Base-by-base conservation (phyloP, 768 basidiomycete species). In the Termitomyces sp. region DNA sequence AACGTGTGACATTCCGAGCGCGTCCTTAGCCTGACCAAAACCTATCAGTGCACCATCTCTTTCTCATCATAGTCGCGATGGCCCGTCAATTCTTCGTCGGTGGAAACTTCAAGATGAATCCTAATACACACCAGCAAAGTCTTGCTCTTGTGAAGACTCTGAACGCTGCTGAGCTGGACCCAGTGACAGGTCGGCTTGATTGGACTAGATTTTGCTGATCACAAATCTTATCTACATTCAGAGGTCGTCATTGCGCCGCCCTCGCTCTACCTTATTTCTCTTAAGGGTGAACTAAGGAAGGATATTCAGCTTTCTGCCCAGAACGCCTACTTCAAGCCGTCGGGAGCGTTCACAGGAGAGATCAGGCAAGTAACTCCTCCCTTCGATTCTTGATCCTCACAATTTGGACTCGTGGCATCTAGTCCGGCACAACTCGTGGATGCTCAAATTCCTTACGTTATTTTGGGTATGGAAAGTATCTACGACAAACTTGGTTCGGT, bases 81-180 rank as follows among this genome's bases (percentile, higher is more conserved):
- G 58, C 87, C 61, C 92, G 93, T 69, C 78, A 85, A 72, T 96
- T 95, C 79, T 95, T 97, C 70, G 94, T 92, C 66, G 96, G 96
- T 62, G 93, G 95, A 32, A 98, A 98, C 83, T 98, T 96, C 85
- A 99, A 98, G 81, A 88, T 98, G 88, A 96, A 98, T 79, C 91
- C 91, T 30, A 77, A 78, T 58, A 82, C 86, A 37, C 78, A 78
- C 62, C 79, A 80, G 62, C 80, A 85, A 64, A 88, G 89, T 72
- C 76, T 76, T 62, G 74, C 77, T 44, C 82, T 99, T 67, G 74
- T 92, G 65, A 73, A 83, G 52, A 69, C 78, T 49, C 76, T 99
- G 54, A 97, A 97, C 77, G 74, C 84, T 4, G 93, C 93, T 53
- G 77, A 84, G 51, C 75, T 98, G 52, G 92, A 96, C 71, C 76